phyloP scores from a whole-genome alignment of 1,139 yeast species.

The Zygosaccharomyces pseudobailii region DNA sequence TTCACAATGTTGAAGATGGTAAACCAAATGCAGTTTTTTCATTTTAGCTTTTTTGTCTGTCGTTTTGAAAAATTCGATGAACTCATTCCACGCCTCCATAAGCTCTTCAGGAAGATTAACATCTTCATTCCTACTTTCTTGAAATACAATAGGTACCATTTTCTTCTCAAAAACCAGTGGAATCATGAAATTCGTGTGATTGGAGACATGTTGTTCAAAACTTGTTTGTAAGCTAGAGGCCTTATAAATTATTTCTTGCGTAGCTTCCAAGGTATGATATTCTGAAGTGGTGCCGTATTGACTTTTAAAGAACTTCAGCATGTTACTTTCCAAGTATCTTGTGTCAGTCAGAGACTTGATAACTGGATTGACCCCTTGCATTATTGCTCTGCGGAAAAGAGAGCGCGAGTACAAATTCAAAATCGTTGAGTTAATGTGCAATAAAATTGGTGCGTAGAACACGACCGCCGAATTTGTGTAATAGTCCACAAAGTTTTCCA shows the following conservation, averaged over 20 bases:
- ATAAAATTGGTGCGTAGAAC: constrained; percentile 5
- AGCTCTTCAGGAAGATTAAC: constrained; percentile 19
- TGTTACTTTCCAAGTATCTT: constrained; percentile 5
- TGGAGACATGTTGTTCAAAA: constrained; percentile 3
- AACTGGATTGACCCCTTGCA: constrained; percentile 9
- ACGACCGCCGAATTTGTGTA: background rate
- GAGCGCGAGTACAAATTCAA: constrained; percentile 12
- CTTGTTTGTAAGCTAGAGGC: constrained; percentile 6
- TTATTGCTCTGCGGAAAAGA: constrained; percentile 16
- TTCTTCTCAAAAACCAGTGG: constrained; percentile 23
- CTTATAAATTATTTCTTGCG: constrained; percentile 5
- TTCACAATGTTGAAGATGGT: constrained; percentile 29
- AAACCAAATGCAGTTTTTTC: constrained; percentile 19
- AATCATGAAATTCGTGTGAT: background rate
- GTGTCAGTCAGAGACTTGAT: constrained; percentile 3
- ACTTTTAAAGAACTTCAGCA: constrained; percentile 2
- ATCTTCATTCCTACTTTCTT: constrained; percentile 11
- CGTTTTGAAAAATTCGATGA: constrained; percentile 17
- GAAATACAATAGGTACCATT: constrained; percentile 18
- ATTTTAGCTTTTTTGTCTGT: constrained; percentile 11
- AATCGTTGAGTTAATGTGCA: constrained; percentile 9
- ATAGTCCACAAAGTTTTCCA: background rate
- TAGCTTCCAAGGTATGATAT: constrained; percentile 7
- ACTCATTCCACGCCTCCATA: constrained; percentile 27
- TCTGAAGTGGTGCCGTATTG: constrained; percentile 6